Percentiles rank a stretch among this genome's conserved stretches.
These are phyloP conservation scores for Malassezia equina DNA, from an alignment of 1,284 basidiomycete genomes.

Conservation along the genomic window DNA sequence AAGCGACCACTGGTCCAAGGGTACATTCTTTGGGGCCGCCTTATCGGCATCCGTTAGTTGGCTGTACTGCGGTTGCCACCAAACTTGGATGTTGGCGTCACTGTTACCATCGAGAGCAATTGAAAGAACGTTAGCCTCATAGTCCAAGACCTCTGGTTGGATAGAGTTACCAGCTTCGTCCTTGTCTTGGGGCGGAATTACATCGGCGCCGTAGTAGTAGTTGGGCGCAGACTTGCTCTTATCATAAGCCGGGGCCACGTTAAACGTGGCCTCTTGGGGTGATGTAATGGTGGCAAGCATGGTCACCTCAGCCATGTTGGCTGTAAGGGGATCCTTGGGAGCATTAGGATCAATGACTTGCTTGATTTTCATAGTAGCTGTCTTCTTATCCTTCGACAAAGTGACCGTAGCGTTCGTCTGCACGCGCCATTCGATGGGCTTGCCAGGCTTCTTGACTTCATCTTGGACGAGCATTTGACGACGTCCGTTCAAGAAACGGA, in stretches of 20 bases:
- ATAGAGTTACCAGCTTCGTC: slow-evolving; percentile 2
- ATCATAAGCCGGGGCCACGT: slow-evolving; percentile 17
- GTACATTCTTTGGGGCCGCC: slow-evolving; percentile 32
- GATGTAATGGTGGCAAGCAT: slow-evolving; percentile 55
- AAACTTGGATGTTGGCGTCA: slow-evolving; percentile 51
- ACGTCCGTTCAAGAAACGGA: slow-evolving; percentile 74
- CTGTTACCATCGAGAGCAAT: slow-evolving; percentile 54
- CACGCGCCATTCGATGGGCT: slow-evolving; percentile 71
- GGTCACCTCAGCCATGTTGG: slow-evolving; percentile 27
- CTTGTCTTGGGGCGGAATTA: slow-evolving; percentile 56
- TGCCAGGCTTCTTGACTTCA: slow-evolving; percentile 42
- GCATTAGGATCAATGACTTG: slow-evolving; percentile 55
- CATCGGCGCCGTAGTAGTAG: slow-evolving; percentile 52
- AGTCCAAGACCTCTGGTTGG: slow-evolving; percentile 12
- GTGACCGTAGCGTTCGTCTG: slow-evolving; percentile 73
- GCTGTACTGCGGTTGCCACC: slow-evolving; percentile 47
- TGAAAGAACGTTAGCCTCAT: slow-evolving; percentile 65
- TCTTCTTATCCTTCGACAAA: slow-evolving; percentile 47
- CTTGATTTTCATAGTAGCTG: slow-evolving; percentile 60
- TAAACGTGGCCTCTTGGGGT: slow-evolving; percentile 54
- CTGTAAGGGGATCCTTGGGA: slow-evolving; percentile 13
- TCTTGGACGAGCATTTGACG: slow-evolving; percentile 66
- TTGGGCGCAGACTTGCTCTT: slow-evolving; percentile 12
- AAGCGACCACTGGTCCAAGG: slow-evolving; percentile 37
- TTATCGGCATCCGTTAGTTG: slow-evolving; percentile 26